These are phyloP conservation scores for Pythium folliculosum DNA, from an alignment of 352 stramenopile species.

Conservation along the genomic window DNA sequence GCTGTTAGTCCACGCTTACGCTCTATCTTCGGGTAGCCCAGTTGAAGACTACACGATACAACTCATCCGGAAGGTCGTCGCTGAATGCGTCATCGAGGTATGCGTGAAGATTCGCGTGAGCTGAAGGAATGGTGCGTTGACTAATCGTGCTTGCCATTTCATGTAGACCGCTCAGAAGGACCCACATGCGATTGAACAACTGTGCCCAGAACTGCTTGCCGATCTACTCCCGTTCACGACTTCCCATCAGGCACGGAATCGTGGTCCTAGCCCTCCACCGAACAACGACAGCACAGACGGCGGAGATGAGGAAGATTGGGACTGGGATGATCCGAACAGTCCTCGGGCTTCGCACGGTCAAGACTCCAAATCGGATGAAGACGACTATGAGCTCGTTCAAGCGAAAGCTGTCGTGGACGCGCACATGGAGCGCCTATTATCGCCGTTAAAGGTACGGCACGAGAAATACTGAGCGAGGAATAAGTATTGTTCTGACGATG, in stretches of 20 bases:
- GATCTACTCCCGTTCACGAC: not conserved
- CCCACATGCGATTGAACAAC: not conserved
- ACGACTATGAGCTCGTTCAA: constrained; percentile 35
- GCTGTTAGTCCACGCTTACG: constrained; percentile 66
- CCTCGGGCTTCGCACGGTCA: not conserved
- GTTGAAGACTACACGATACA: constrained; percentile 72
- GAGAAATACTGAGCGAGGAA: too few relatives aligned
- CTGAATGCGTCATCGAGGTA: constrained; percentile 55
- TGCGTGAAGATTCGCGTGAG: too few relatives aligned
- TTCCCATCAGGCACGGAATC: not conserved
- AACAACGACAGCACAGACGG: not conserved
- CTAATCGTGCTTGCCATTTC: not conserved
- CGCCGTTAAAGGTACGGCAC: constrained; percentile 47
- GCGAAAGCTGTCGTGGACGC: constrained; percentile 41
- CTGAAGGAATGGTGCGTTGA: not conserved
- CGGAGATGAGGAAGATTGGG: constrained; percentile 54
- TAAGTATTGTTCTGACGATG: too few relatives aligned
- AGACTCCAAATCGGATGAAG: constrained; percentile 6
- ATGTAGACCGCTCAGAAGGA: constrained; percentile 4
- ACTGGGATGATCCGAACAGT: constrained; percentile 48
- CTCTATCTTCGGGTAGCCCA: constrained; percentile 43
- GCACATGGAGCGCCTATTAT: constrained; percentile 44
- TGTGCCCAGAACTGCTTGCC: constrained; percentile 11
- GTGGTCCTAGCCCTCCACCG: not conserved
- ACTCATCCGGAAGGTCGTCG: constrained; percentile 60